Conservation (phyloP, 306 rosid species). For the Styphnolobium japonicum region DNA sequence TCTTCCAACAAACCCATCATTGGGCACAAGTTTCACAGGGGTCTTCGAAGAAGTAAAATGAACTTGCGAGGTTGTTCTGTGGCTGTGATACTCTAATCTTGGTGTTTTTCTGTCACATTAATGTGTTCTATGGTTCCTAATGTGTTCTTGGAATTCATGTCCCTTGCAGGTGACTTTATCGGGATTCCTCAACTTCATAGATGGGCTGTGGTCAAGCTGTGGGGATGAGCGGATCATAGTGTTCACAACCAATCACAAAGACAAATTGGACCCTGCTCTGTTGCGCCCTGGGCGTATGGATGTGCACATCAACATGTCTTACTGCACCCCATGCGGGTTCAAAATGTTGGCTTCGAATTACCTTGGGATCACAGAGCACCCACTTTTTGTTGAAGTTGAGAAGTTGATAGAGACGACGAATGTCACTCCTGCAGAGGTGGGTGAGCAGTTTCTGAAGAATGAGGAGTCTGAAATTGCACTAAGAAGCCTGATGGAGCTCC, state of each 20-base stretch:
- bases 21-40: no score
- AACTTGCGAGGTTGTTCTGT: no score
- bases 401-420: conserved; percentile 1
- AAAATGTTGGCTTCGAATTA: conserved; percentile 29
- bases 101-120: background rate
- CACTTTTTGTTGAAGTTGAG: conserved; percentile 23
- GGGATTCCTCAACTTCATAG: conserved; percentile 31
- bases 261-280: conserved; percentile 35
- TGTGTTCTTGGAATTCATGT: background rate
- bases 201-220: conserved; percentile 42
- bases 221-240: conserved; percentile 37
- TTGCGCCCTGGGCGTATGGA: conserved; percentile 43
- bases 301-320: conserved; percentile 34
- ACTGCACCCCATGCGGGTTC: conserved; percentile 36
- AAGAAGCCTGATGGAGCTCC: conserved; percentile 3
- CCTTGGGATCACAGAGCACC: conserved; percentile 26
- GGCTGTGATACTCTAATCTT: background rate
- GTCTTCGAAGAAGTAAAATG: no score
- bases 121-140: background rate
- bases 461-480: conserved; percentile 26
- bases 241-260: conserved; percentile 38
- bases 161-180: conserved; percentile 18
- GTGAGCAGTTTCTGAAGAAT: conserved; percentile 29
- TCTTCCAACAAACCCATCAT: no score
- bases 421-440: conserved; percentile 46